Conservation (phyloP, 352 stramenopile genomes). For the Phytophthora pistaciae region DNA sequence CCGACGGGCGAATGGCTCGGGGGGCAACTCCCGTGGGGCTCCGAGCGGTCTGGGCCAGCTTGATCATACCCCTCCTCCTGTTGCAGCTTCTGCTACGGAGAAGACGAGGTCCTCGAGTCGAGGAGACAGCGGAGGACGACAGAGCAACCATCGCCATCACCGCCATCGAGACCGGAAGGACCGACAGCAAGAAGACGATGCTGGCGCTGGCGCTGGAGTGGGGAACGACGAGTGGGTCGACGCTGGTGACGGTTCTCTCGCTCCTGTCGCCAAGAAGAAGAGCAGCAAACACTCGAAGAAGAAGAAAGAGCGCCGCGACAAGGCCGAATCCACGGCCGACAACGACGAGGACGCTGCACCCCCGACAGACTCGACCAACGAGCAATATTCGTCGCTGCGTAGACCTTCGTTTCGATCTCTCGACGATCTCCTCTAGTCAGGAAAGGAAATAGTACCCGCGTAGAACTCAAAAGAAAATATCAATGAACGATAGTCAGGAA, state of each 20-base stretch:
- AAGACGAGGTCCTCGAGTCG: constrained; percentile 29
- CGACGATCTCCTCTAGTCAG: constrained; percentile 21
- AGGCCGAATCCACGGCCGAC: constrained; percentile 19
- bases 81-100: constrained; percentile 10
- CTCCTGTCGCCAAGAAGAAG: constrained; percentile 46
- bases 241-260: not conserved
- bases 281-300: constrained; percentile 60
- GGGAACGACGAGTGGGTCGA: constrained; percentile 26
- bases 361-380: constrained; percentile 13
- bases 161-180: constrained; percentile 41
- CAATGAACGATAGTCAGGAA: too few relatives aligned
- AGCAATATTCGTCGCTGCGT: constrained; percentile 34
- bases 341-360: constrained; percentile 8
- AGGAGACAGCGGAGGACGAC: constrained; percentile 33
- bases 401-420: constrained; percentile 27
- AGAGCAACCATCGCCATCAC: constrained; percentile 36
- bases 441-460: not conserved
- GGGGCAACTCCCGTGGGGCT: constrained; percentile 19
- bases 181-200: constrained; percentile 41
- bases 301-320: constrained; percentile 61
- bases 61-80: constrained; percentile 35
- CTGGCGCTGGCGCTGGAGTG: not conserved
- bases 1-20: constrained; percentile 10
- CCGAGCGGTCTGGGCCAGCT: constrained; percentile 52
- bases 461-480: too few relatives aligned